Conservation (phyloP, 2,329 filamentous ascomycete species). For the Fragosphaeria purpurea region DNA sequence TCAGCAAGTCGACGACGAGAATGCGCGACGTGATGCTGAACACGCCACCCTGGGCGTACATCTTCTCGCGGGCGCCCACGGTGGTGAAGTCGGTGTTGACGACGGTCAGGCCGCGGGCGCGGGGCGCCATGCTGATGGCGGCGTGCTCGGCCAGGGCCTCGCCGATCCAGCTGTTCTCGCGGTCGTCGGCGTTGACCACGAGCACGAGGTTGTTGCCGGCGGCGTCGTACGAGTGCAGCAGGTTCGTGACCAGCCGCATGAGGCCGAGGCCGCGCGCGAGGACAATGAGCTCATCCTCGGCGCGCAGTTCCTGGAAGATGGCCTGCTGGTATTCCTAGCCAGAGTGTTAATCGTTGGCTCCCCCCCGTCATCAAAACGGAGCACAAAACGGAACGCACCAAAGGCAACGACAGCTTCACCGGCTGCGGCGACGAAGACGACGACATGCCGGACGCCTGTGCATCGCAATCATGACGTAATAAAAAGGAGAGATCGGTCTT, state of each 20-base stretch:
- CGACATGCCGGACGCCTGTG: slow-evolving; percentile 33
- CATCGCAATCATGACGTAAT: slow-evolving; percentile 4
- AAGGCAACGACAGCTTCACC: slow-evolving; percentile 71
- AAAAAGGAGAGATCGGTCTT: too few species aligned
- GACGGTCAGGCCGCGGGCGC: slow-evolving; percentile 74
- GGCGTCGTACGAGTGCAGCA: slow-evolving; percentile 93
- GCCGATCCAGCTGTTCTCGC: slow-evolving; percentile 94
- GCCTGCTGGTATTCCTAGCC: slow-evolving; percentile 80
- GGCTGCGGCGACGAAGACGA: slow-evolving; percentile 42
- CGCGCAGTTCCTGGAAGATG: slow-evolving; percentile 80
- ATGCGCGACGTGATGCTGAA: slow-evolving; percentile 96
- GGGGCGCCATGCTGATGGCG: slow-evolving; percentile 72
- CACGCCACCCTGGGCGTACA: slow-evolving; percentile 82
- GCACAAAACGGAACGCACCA: slow-evolving; percentile 37
- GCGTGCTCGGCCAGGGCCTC: slow-evolving; percentile 94
- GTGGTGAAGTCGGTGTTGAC: slow-evolving; percentile 94
- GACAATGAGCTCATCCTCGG: slow-evolving; percentile 88
- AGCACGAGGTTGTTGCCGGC: slow-evolving; percentile 89
- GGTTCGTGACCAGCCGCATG: slow-evolving; percentile 85
- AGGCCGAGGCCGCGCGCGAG: slow-evolving; percentile 87
- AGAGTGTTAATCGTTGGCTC: slow-evolving; percentile 1
- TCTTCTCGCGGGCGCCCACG: slow-evolving; percentile 77
- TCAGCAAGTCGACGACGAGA: slow-evolving; percentile 84
- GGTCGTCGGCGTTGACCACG: slow-evolving; percentile 78
- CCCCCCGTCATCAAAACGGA: not conserved